These are phyloP conservation scores for Ascochyta rabiei DNA, from an alignment of 2,329 filamentous ascomycete genomes.

Conservation along the genomic window DNA sequence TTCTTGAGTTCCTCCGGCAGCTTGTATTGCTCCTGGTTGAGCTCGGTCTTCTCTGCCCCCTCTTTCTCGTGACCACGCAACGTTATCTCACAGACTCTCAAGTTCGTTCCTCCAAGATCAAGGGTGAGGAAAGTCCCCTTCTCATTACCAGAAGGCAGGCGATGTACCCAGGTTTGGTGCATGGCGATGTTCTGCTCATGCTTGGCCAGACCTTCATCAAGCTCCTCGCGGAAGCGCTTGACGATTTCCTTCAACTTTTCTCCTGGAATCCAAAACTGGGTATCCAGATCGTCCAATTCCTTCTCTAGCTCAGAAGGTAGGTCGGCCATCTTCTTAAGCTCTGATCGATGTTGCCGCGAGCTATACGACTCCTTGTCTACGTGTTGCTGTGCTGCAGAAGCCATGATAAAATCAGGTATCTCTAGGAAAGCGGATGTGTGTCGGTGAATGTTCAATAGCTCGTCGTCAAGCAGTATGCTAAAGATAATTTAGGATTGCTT, in stretches of 20 bases:
- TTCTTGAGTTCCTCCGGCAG: constrained; percentile 94
- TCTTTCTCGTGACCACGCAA: constrained; percentile 86
- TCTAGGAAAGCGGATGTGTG: neutral
- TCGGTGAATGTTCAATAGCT: neutral
- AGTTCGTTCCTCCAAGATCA: constrained; percentile 95
- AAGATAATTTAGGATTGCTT: neutral
- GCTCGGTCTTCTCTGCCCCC: constrained; percentile 67
- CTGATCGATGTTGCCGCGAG: constrained; percentile 29
- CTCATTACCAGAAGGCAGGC: constrained; percentile 84
- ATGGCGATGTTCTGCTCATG: constrained; percentile 65
- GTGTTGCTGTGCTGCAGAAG: constrained; percentile 15
- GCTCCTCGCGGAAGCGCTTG: constrained; percentile 28
- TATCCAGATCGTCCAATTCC: constrained; percentile 27
- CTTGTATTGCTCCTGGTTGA: constrained; percentile 94
- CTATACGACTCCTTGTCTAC: constrained; percentile 14
- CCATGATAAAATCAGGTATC: constrained; percentile 10
- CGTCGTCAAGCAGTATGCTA: neutral
- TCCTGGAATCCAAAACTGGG: constrained; percentile 32
- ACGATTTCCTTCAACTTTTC: constrained; percentile 33
- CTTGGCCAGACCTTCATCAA: constrained; percentile 30
- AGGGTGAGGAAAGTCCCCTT: constrained; percentile 86
- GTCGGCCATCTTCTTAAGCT: constrained; percentile 25
- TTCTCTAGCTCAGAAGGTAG: constrained; percentile 26
- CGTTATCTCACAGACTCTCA: constrained; percentile 92
- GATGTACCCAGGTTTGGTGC: constrained; percentile 97